Base-by-base conservation (phyloP, 2,329 filamentous ascomycete genomes). In the Curvularia spicifera region DNA sequence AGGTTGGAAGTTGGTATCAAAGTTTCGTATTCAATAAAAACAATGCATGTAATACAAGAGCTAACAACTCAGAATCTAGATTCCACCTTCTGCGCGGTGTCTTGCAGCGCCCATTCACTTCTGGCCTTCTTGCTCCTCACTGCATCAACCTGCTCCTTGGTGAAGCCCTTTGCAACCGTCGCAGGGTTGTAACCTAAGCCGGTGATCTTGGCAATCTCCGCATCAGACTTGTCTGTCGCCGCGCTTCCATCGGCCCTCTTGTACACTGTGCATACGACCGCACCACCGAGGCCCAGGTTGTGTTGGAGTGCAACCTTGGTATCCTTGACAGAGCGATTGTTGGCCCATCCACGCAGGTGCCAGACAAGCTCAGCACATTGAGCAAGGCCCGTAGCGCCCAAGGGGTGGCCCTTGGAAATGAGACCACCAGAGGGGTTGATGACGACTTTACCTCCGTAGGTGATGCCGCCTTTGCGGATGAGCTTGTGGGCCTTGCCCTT, bases 321-420 rank as follows among this genome's bases (percentile, higher is more conserved):
- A 57, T 84, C 83, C 20, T 85, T 80, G 1, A 90, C 84, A 15
- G 87, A 80, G 40, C 94, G 85, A 82, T 97, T 97, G 79, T 95
- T 97, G 20, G 94, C 94, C 94, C 94, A 97, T 12, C 94, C 94
- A 64, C 94, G 87, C 69, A 98, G 83, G 73, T 98, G 94, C 94
- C 94, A 98, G 28, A 96, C 91, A 12, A 98, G 82, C 80, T 98
- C 94, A 5, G 94, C 91, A 74, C 93, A 97, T 80, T 98, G 94
- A 12, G 94, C 95, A 51, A 98, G 84, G n/a, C 95, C 94, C 0
- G 92, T 96, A 0, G 94, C 94, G 33, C 94, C 94, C 4, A 98
- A 87, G 0, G 95, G 94, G 77, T 98, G 94, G 40, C 94, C 95
- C 82, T 98, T 98, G 63, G 91, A 95, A 71, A 98, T 98, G 56